Conservation (phyloP, 306 rosid genomes). For the Inga laurina region DNA sequence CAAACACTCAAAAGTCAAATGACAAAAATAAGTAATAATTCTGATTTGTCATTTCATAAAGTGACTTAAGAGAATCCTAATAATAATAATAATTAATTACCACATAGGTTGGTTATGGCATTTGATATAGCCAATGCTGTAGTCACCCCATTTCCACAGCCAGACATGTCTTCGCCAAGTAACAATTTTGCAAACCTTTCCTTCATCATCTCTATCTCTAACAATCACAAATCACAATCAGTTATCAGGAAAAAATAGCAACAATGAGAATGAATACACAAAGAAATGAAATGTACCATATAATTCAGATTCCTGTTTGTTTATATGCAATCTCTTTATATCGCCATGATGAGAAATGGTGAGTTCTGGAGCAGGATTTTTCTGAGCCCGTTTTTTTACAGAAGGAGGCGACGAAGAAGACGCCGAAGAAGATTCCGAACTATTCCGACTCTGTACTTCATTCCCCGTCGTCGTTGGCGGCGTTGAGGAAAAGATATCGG, state of each 20-base stretch:
- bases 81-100: conserved; percentile 34
- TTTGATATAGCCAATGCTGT: conserved; percentile 90
- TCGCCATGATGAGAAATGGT: conserved; percentile 29
- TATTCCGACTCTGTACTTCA: conserved; percentile 77
- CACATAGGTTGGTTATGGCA: conserved; percentile 90
- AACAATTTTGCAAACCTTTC: conserved; percentile 89
- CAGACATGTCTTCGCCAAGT: conserved; percentile 99
- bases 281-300: conserved; percentile 54
- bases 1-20: conserved; percentile 9
- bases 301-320: conserved; percentile 53
- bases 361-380: conserved; percentile 36
- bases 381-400: conserved; percentile 63
- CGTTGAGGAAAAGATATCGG: conserved; percentile 55
- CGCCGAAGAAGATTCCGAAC: conserved; percentile 51
- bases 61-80: background rate
- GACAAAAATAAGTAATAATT: background rate
- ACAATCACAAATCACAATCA: background rate
- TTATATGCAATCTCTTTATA: conserved; percentile 35
- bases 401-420: conserved; percentile 61
- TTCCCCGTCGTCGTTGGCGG: conserved; percentile 50
- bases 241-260: too few species aligned
- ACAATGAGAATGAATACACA: background rate
- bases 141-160: conserved; percentile 90
- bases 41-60: background rate
- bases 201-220: conserved; percentile 88